A percentile compares a stretch with the other conserved stretches of the same genome.
Conservation (phyloP, 2,329 filamentous ascomycete genomes). For the Macrophomina phaseolina region DNA sequence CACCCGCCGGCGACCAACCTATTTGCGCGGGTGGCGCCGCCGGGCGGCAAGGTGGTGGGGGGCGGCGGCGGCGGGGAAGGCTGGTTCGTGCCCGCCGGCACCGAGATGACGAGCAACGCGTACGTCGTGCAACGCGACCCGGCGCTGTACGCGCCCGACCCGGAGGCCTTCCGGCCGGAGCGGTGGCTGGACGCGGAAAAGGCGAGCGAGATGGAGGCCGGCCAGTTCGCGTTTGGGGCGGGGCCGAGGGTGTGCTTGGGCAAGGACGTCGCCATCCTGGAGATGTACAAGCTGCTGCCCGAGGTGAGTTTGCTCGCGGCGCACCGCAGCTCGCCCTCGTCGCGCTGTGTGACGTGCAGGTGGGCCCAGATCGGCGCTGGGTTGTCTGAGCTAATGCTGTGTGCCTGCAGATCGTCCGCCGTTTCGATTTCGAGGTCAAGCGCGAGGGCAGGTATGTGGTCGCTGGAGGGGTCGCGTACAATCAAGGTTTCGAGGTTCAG, state of each 20-base stretch:
- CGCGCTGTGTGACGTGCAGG: not conserved
- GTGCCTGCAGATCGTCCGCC: conserved; percentile 34
- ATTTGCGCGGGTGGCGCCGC: conserved; percentile 53
- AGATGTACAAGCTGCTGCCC: conserved; percentile 41
- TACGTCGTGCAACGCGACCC: conserved; percentile 55
- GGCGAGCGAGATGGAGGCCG: conserved; percentile 35
- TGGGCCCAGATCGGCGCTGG: not conserved
- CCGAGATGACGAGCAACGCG: conserved; percentile 55
- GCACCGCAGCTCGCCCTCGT: too few species aligned
- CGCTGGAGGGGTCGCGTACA: conserved; percentile 40
- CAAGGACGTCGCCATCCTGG: conserved; percentile 40
- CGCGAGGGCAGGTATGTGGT: conserved; percentile 36
- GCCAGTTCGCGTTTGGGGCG: conserved; percentile 39
- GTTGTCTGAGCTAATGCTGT: not conserved
- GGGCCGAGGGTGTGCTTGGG: conserved; percentile 40
- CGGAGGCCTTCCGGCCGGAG: conserved; percentile 49
- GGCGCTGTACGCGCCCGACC: conserved; percentile 46
- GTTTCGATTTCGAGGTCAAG: conserved; percentile 38
- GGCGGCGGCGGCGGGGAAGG: conserved; percentile 44
- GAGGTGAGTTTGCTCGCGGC: conserved; percentile 34
- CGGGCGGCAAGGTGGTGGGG: conserved; percentile 35
- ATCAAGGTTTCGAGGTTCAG: conserved; percentile 34
- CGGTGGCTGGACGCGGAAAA: conserved; percentile 40
- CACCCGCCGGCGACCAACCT: conserved; percentile 59
- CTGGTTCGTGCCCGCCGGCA: conserved; percentile 47